Percentiles rank a stretch among this genome's conserved stretches.
Conservation (phyloP, 768 basidiomycete species). For the Serendipita indica region DNA sequence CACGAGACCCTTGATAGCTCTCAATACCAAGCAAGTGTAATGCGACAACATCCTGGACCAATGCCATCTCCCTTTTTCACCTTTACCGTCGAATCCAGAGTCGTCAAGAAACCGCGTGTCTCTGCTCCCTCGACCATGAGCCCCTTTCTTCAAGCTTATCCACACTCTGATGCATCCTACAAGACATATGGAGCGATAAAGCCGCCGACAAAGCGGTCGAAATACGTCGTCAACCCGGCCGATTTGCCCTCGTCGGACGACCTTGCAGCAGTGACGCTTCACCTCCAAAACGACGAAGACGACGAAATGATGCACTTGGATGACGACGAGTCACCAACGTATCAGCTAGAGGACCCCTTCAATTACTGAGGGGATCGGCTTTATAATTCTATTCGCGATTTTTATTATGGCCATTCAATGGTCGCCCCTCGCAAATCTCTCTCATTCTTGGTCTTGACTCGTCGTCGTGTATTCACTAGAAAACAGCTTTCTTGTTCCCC, state of each 20-base stretch:
- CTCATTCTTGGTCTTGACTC: background rate
- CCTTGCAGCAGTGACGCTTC: background rate
- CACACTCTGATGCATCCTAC: background rate
- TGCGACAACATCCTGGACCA: background rate
- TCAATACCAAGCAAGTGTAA: background rate
- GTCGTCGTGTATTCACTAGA: background rate
- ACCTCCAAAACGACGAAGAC: background rate
- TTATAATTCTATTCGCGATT: background rate
- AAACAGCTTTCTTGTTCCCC: background rate
- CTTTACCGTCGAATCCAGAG: background rate
- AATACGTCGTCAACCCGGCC: background rate
- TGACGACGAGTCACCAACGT: background rate
- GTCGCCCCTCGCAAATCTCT: background rate
- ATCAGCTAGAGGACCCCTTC: background rate
- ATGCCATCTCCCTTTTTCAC: slow-evolving; percentile 1
- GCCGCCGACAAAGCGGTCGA: background rate
- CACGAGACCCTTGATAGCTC: background rate
- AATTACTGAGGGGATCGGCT: background rate
- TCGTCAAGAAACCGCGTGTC: background rate
- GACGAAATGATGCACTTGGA: background rate
- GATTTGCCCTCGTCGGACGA: background rate
- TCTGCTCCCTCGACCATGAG: background rate
- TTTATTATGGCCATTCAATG: slow-evolving; percentile 1
- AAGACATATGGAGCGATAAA: background rate
- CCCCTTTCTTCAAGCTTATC: background rate